phyloP scores from a whole-genome alignment of 2,329 filamentous ascomycete genomes.

The Fusarium sp. region DNA sequence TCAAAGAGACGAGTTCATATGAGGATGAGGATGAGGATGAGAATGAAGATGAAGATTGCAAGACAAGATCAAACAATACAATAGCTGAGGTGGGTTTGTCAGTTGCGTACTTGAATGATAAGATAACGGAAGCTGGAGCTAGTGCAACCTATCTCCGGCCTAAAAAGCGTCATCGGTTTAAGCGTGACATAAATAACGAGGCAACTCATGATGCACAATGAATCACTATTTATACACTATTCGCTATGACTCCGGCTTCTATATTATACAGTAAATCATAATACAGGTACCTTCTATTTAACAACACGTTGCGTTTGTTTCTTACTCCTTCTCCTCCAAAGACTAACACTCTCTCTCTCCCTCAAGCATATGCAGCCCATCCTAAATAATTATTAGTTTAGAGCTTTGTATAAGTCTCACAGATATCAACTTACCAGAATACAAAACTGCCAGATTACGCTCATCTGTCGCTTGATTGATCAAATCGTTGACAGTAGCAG shows the following conservation, averaged over 20 bases:
- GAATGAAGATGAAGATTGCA: constrained; percentile 9
- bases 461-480: constrained; percentile 97
- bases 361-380: constrained; percentile 63
- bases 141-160: constrained; percentile 25
- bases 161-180: constrained; percentile 26
- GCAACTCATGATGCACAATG: neutral
- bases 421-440: constrained; percentile 71
- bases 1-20: neutral
- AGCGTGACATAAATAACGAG: constrained; percentile 10
- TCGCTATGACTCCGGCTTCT: neutral
- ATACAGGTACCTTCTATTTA: neutral
- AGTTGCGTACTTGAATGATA: constrained; percentile 43
- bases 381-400: constrained; percentile 52
- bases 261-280: neutral
- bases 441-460: constrained; percentile 90
- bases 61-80: constrained; percentile 5
- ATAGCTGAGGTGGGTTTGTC: constrained; percentile 37
- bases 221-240: neutral
- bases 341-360: neutral
- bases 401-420: neutral
- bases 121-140: constrained; percentile 46
- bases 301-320: neutral
- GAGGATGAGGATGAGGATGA: too few species aligned
- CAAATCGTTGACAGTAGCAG: constrained; percentile 94
- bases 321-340: too few species aligned